These are phyloP conservation scores for Tremella fuciformis DNA, from an alignment of 768 basidiomycete genomes.

Conservation along the genomic window DNA sequence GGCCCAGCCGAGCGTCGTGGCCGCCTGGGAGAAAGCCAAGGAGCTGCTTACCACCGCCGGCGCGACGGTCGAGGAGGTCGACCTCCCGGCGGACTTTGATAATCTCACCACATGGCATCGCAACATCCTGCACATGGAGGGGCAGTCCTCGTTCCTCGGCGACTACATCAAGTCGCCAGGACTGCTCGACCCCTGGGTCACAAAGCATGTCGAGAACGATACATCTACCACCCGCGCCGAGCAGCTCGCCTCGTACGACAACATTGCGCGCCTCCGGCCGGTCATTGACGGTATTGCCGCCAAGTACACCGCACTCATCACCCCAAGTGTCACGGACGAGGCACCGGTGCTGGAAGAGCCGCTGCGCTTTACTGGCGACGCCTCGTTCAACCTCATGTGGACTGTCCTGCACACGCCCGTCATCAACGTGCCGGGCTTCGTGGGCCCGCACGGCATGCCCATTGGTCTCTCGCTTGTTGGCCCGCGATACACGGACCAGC, in stretches of 20 bases:
- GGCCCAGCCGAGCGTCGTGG: slow-evolving; percentile 8
- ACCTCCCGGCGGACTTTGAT: slow-evolving; percentile 32
- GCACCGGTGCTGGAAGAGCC: slow-evolving; percentile 17
- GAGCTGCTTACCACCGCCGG: slow-evolving; percentile 29
- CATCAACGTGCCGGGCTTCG: slow-evolving; percentile 42
- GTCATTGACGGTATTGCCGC: slow-evolving; percentile 33
- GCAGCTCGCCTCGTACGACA: too few species aligned
- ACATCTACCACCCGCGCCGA: too few species aligned
- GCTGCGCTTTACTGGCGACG: slow-evolving; percentile 16
- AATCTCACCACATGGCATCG: slow-evolving; percentile 4
- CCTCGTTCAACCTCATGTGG: slow-evolving; percentile 38
- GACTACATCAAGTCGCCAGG: slow-evolving; percentile 24
- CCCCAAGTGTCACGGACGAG: slow-evolving; percentile 32
- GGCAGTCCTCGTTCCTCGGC: slow-evolving; percentile 8
- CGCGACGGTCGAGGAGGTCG: slow-evolving; percentile 35
- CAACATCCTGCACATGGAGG: background rate
- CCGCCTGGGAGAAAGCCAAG: slow-evolving; percentile 27
- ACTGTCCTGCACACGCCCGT: slow-evolving; percentile 32
- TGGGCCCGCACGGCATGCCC: too few species aligned
- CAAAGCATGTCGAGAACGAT: too few species aligned
- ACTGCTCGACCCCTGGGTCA: slow-evolving; percentile 3
- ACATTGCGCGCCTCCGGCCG: slow-evolving; percentile 1
- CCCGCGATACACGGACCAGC: too few species aligned
- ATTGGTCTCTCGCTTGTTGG: too few species aligned
- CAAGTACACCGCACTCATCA: slow-evolving; percentile 28